These are phyloP conservation scores for Debaryomycetaceae sp. DNA, from an alignment of 1,139 yeast genomes.

Conservation along the genomic window DNA sequence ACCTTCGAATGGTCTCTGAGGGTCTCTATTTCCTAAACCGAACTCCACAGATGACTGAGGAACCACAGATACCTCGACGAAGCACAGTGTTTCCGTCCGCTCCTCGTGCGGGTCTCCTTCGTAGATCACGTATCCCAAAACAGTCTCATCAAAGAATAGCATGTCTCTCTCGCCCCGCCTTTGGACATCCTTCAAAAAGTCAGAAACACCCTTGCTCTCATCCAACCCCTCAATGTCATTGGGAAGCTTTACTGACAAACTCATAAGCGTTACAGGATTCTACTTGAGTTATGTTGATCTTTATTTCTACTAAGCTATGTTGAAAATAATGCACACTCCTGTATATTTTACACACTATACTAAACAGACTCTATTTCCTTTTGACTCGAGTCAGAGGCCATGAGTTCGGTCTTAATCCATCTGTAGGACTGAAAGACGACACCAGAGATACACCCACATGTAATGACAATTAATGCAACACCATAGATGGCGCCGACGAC, in stretches of 20 bases:
- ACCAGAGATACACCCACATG: constrained; percentile 30
- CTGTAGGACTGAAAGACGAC: constrained; percentile 7
- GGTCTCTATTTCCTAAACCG: neutral
- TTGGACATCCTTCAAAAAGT: constrained; percentile 3
- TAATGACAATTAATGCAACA: constrained; percentile 30
- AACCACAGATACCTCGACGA: neutral
- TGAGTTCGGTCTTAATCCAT: neutral
- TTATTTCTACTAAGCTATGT: neutral
- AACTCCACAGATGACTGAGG: neutral
- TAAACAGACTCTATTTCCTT: neutral
- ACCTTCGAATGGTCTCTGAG: constrained; percentile 4
- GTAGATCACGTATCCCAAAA: constrained; percentile 31
- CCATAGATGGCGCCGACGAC: constrained; percentile 64
- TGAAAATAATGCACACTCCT: neutral
- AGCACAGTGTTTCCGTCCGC: neutral
- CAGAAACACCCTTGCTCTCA: constrained; percentile 2
- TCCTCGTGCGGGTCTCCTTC: constrained; percentile 8
- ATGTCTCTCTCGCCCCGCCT: constrained; percentile 5
- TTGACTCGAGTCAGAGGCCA: neutral
- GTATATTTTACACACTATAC: neutral
- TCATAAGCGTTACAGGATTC: constrained; percentile 4
- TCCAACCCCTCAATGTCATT: constrained; percentile 2
- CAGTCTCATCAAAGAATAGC: constrained; percentile 36
- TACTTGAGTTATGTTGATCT: neutral
- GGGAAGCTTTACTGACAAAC: constrained; percentile 8